Base-by-base conservation (phyloP, 2,329 filamentous ascomycete species). In the Hypoxylon sp. region DNA sequence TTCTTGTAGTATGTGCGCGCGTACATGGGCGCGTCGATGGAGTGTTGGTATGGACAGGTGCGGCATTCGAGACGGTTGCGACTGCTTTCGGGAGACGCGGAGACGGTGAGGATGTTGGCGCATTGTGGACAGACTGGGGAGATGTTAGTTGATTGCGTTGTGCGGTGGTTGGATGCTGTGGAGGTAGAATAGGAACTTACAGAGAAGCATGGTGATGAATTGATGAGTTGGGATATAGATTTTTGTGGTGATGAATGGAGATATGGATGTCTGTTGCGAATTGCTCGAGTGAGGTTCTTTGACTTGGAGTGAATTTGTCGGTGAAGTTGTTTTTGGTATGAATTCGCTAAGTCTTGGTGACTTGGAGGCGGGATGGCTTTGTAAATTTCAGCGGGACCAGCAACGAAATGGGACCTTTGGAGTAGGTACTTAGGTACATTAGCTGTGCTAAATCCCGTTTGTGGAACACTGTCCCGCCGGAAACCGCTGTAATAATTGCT, bases 1-100 rank as follows among this genome's bases (percentile, higher is more conserved):
- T 91, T 89, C 81, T 91, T 90, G 85, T 96, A 94, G 72, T 91
- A 91, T 74, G 93, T 91, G 76, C 97, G 94, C 75, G 86, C 90
- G 82, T 89, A 97, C 81, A 93, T 92, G 67, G 90, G 89, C 75
- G 90, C 87, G 72, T 90, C 90, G 76, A 98, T 90, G 63, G 91
- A 84, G 80, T 93, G 94, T 79, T 97, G 90, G 83, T 97, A 99
- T 3, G 96, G 95, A 75, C 96, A 99, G 63, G 94, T 97, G 64
- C 93, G 92, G 83, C 96, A 99, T 81, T 97, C 93, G 80, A 98
- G 93, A 63, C 94, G 91, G 84, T 98, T 98, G 75, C 82, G 82
- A 64, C 85, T 84, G 53, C 81, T 83, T 70, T 82, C 84, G 70
- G 85, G 85, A 53, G 74, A 75, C 17, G 83, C 78, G 65, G 89